Percentiles rank a stretch among this genome's conserved stretches.
These are phyloP conservation scores for Stachybotrys elegans DNA, from an alignment of 2,329 filamentous ascomycete genomes.

Conservation along the genomic window DNA sequence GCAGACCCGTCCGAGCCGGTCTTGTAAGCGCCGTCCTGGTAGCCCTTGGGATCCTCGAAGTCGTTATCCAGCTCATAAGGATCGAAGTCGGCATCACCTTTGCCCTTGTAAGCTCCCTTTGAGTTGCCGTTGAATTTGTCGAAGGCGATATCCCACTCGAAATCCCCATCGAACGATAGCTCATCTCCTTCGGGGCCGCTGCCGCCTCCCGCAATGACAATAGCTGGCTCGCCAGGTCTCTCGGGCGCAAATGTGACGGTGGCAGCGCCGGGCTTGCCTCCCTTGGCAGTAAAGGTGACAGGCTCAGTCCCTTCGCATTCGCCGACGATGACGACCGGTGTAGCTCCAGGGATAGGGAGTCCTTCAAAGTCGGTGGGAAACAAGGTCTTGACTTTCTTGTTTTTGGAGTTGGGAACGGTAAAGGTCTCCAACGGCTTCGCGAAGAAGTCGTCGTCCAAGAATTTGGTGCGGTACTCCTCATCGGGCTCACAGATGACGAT, in stretches of 20 bases:
- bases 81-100: too few species aligned
- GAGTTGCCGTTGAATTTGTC: too few species aligned
- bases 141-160: too few species aligned
- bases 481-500: constrained; percentile 19
- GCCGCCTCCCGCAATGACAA: not conserved
- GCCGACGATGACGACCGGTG: constrained; percentile 10
- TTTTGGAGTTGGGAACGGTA: too few species aligned
- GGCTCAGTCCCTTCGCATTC: constrained; percentile 1
- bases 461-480: not conserved
- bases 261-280: constrained; percentile 3
- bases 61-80: too few species aligned
- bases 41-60: too few species aligned
- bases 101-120: too few species aligned
- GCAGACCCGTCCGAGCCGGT: too few species aligned
- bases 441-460: not conserved
- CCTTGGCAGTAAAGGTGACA: constrained; percentile 8
- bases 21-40: too few species aligned
- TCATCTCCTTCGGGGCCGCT: not conserved
- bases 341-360: constrained; percentile 10
- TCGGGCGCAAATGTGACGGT: constrained; percentile 7
- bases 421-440: too few species aligned
- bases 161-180: too few species aligned
- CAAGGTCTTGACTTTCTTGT: too few species aligned
- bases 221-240: not conserved
- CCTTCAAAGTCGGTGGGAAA: constrained; percentile 13